Evolutionary conservation across 306 rosid genomes (phyloP).

Genomic region (Trifolium pratense): DNA sequence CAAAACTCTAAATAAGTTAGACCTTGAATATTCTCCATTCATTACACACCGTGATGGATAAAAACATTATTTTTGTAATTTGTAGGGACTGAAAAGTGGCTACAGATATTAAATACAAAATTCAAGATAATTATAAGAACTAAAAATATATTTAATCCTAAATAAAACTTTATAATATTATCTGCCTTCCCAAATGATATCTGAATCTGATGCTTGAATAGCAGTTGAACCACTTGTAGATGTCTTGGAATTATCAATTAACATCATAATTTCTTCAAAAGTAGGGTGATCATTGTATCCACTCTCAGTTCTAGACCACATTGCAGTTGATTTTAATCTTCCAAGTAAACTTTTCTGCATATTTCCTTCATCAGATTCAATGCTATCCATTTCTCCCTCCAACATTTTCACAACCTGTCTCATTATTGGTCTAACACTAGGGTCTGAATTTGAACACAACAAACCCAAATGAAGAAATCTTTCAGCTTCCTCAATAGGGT

Average conservation of each 20-base stretch:
- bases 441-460: constrained; percentile 58
- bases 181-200: constrained; percentile 35
- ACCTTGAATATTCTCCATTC: not conserved
- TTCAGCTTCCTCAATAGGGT: constrained; percentile 53
- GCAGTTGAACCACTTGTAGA: constrained; percentile 29
- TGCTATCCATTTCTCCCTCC: constrained; percentile 44
- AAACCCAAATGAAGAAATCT: constrained; percentile 64
- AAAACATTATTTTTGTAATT: too few relatives aligned
- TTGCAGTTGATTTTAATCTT: constrained; percentile 43
- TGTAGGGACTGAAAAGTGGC: too few relatives aligned
- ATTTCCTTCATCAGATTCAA: constrained; percentile 38
- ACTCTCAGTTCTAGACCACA: constrained; percentile 33
- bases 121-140: not conserved
- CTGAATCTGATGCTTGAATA: constrained; percentile 30
- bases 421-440: constrained; percentile 62
- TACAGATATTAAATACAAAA: too few relatives aligned
- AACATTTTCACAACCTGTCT: constrained; percentile 60
- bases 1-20: not conserved
- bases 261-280: constrained; percentile 47
- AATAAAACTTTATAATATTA: not conserved
- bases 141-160: not conserved
- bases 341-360: constrained; percentile 43
- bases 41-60: not conserved
- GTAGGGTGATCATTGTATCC: constrained; percentile 45
- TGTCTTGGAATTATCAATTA: constrained; percentile 12